Evolutionary conservation across 225 moss, liverwort and hornwort species (phyloP).

Genomic region (Physcomitrellopsis africana): DNA sequence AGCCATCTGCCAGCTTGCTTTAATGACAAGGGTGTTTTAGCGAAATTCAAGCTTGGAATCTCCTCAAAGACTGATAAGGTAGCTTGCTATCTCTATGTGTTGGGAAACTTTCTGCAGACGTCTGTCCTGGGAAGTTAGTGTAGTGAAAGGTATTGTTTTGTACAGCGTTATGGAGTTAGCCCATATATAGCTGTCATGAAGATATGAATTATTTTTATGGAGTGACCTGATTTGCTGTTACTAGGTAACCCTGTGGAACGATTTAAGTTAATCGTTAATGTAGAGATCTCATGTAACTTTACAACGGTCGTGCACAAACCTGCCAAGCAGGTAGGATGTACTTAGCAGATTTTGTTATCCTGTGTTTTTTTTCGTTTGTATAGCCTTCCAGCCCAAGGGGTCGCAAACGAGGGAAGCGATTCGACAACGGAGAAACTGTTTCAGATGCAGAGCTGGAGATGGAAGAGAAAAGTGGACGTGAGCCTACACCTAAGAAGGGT

Average conservation of each 20-base stretch:
- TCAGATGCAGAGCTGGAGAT: constrained; percentile 76
- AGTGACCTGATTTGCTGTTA: too few species aligned
- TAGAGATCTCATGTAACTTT: too few species aligned
- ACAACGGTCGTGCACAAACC: background rate
- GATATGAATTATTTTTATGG: too few species aligned
- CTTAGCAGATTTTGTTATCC: constrained; percentile 8
- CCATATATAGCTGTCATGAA: too few species aligned
- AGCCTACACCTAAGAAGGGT: constrained; percentile 73
- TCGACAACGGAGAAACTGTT: constrained; percentile 71
- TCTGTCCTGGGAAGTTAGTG: background rate
- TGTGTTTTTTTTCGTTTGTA: constrained; percentile 5
- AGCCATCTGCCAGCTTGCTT: constrained; percentile 97
- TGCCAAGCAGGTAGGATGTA: background rate
- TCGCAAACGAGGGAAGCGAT: constrained; percentile 86
- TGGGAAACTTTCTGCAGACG: background rate
- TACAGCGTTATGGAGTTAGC: too few species aligned
- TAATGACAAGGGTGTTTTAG: constrained; percentile 71
- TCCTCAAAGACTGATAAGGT: constrained; percentile 76
- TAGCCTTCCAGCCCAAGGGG: constrained; percentile 93
- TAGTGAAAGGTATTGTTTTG: background rate
- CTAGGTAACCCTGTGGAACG: too few species aligned
- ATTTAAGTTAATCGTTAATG: too few species aligned
- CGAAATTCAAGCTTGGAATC: constrained; percentile 59
- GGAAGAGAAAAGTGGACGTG: constrained; percentile 48
- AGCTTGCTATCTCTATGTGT: background rate